Evolutionary conservation across 441 rosid species (phyloP), one percentile per base, ranked within the genome.

Genomic region (Biscutella laevigata): DNA sequence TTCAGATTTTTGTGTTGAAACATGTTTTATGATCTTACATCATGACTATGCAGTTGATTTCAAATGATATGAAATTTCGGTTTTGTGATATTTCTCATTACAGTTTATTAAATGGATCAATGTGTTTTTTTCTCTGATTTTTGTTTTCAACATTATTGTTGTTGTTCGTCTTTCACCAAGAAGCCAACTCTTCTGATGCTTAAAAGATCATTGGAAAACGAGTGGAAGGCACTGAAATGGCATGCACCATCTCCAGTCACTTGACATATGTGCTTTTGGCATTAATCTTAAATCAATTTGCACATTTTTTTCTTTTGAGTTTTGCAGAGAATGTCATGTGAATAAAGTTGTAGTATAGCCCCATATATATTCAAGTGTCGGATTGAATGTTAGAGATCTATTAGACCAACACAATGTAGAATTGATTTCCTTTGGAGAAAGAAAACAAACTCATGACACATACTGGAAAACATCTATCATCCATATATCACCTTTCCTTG

Each of bases 1-100:
- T 91, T 70, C 94, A 91, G 74, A 82, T 88, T 44, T 91, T 91
- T 54, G 91, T 88, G 65, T 91, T 96, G 7, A 91, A 83, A 68
- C 98, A 85, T 62, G 98, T 81, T 66, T 34, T 19, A 5, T 35
- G 21, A 30, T 27, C 45, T 53, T 34, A 16, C 41, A 45, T 67
- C 16, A 14, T 53, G 45, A 38, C 15, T 35, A 17, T 36, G 33
- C 59, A 91, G 98, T 71, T 88, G 77, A 88, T 91, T 53, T 96
- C 96, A 0, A 95, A 91, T 63, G 96, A 85, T 72, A 88, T 83
- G 96, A 96, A 91, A 68, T 88, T 88, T 62, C 98, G 88, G 26
- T 70, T 94, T 35, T 95, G 96, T 66, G 98, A 88, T 47, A 72
- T 80, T 79, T 96, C 96, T 42, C 85, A 85, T 42, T 91, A 88